Percentiles rank a stretch among this genome's conserved stretches.
phyloP scores from a whole-genome alignment of 345 rosid genomes.

The Anastatica hierochuntica region DNA sequence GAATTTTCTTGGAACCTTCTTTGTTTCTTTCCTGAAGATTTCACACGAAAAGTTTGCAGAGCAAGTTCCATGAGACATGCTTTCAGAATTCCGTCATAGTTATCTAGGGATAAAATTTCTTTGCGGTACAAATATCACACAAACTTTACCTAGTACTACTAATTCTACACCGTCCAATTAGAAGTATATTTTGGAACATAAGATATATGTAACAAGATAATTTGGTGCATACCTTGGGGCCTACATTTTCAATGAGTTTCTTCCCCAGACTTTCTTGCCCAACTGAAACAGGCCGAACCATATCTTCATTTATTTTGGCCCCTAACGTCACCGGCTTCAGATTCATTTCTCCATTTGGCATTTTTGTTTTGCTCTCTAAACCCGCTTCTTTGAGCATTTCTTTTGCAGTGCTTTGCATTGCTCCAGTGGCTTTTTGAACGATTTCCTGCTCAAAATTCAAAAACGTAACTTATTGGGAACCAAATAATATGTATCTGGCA shows the following conservation, averaged over 20 bases:
- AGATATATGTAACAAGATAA: neutral
- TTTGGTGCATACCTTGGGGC: conserved; percentile 33
- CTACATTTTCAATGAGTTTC: conserved; percentile 33
- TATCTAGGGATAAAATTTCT: neutral
- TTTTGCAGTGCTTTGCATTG: conserved; percentile 39
- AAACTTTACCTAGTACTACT: neutral
- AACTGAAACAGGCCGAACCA: conserved; percentile 25
- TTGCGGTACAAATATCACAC: neutral
- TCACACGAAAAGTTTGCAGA: neutral
- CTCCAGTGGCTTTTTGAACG: conserved; percentile 51
- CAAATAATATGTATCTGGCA: neutral
- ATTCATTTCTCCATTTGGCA: neutral
- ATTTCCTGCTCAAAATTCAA: conserved; percentile 35
- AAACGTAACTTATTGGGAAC: no score
- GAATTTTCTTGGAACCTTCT: conserved; percentile 26
- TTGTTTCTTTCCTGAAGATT: conserved; percentile 31
- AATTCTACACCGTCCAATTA: neutral
- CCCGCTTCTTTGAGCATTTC: conserved; percentile 33
- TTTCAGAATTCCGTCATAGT: neutral
- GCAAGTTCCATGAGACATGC: conserved; percentile 1
- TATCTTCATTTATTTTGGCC: conserved; percentile 22
- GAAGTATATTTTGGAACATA: neutral
- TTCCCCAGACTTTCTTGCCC: conserved; percentile 23
- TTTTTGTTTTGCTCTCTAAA: conserved; percentile 25
- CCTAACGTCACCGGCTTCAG: conserved; percentile 7